Conservation (phyloP, 2,329 filamentous ascomycete genomes). For the Pezicula carpinea region DNA sequence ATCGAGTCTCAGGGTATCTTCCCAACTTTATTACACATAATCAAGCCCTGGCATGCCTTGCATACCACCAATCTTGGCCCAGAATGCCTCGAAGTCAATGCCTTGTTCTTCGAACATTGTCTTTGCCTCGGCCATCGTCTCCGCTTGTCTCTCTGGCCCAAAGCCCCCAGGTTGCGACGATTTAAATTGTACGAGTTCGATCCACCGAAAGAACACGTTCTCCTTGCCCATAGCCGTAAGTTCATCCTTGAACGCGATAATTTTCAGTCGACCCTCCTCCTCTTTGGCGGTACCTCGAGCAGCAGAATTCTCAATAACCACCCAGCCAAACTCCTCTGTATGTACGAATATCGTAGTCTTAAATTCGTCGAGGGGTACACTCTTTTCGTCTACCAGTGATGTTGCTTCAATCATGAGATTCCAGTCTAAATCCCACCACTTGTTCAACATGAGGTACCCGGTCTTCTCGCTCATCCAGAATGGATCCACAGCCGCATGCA, state of each 20-base stretch:
- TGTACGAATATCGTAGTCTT: constrained; percentile 66
- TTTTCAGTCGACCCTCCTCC: constrained; percentile 64
- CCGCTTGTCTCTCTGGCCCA: constrained; percentile 66
- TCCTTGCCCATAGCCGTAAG: constrained; percentile 77
- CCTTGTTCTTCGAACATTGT: constrained; percentile 69
- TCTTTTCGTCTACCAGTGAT: constrained; percentile 59
- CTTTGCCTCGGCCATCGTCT: constrained; percentile 68
- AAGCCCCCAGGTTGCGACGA: constrained; percentile 75
- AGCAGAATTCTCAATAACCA: constrained; percentile 59
- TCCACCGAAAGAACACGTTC: constrained; percentile 85
- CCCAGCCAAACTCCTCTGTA: constrained; percentile 65
- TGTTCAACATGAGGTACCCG: constrained; percentile 80
- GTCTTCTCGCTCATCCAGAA: constrained; percentile 71
- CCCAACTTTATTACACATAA: constrained; percentile 12
- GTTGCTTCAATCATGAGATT: constrained; percentile 72
- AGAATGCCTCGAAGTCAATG: constrained; percentile 79
- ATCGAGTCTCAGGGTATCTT: not conserved
- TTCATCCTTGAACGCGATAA: constrained; percentile 75
- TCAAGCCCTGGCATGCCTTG: constrained; percentile 49
- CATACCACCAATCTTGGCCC: constrained; percentile 64
- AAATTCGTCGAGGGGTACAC: constrained; percentile 60
- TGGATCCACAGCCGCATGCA: constrained; percentile 66
- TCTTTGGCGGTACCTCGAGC: constrained; percentile 44
- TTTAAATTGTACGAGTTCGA: constrained; percentile 88
- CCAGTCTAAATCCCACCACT: constrained; percentile 86